Percentiles rank a stretch among this genome's conserved stretches.
Evolutionary conservation across 768 basidiomycete species (phyloP).

Genomic region (Antrodiella citrinella): DNA sequence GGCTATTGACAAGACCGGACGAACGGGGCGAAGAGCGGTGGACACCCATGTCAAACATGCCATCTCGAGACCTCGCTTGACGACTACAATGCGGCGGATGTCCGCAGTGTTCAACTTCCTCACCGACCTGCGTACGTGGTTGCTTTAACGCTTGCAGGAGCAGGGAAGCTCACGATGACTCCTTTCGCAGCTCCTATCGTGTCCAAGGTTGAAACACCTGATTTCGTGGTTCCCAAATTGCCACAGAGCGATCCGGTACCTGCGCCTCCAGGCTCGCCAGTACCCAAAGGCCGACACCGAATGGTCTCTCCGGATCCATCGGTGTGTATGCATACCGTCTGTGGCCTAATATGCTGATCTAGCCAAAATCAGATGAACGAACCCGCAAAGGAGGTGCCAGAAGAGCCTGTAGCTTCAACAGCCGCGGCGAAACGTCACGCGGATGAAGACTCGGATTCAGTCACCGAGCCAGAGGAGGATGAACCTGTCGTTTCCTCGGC

Average conservation of each 20-base stretch:
- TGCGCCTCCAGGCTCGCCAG: background rate
- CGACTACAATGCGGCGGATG: constrained; percentile 62
- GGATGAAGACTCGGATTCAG: constrained; percentile 30
- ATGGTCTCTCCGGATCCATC: background rate
- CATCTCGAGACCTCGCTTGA: constrained; percentile 57
- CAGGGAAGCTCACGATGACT: constrained; percentile 7
- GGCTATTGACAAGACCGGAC: constrained; percentile 64
- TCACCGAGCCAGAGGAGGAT: constrained; percentile 28
- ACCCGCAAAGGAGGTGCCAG: background rate
- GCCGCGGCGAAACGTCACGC: background rate
- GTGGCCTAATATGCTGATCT: background rate
- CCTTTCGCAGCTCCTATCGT: constrained; percentile 45
- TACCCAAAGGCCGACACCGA: too few species aligned
- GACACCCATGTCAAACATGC: constrained; percentile 71
- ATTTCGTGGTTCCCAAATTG: constrained; percentile 23
- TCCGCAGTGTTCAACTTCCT: constrained; percentile 65
- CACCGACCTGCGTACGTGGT: constrained; percentile 53
- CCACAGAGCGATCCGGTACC: background rate
- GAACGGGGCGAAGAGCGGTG: constrained; percentile 56
- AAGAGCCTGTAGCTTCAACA: background rate
- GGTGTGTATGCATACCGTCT: background rate
- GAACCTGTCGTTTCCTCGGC: constrained; percentile 6
- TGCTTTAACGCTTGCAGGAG: constrained; percentile 5
- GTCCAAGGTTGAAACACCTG: constrained; percentile 37
- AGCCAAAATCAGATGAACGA: background rate